Percentiles rank a stretch among this genome's conserved stretches.
These are phyloP conservation scores for Zostera marina DNA, from an alignment of 116 monocot genomes.

Conservation along the genomic window DNA sequence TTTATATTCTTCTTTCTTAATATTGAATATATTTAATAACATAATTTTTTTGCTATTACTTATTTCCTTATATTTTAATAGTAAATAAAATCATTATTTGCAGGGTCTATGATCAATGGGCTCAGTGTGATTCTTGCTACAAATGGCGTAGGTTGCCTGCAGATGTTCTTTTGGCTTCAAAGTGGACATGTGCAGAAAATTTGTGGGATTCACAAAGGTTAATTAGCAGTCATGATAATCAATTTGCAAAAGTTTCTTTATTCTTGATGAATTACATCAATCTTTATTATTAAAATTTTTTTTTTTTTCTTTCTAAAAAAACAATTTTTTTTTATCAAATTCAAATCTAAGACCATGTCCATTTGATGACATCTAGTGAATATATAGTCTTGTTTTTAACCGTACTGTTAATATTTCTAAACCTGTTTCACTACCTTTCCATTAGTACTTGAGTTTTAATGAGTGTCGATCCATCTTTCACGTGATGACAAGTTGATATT, in stretches of 20 bases:
- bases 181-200: slow-evolving; percentile 77
- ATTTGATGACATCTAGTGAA: no score
- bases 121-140: slow-evolving; percentile 70
- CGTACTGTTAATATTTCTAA: no score
- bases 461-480: no score
- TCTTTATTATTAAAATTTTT: no score
- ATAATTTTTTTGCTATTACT: background rate
- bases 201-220: slow-evolving; percentile 50
- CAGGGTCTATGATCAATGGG: slow-evolving; percentile 87
- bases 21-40: background rate
- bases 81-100: background rate
- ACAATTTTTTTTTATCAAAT: no score
- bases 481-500: no score
- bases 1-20: no score
- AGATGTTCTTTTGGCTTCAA: slow-evolving; percentile 59
- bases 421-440: no score
- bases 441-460: no score
- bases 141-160: slow-evolving; percentile 76
- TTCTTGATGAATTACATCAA: background rate
- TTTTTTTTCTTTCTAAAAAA: no score
- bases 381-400: no score
- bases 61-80: background rate
- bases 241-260: background rate
- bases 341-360: no score
- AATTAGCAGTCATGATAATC: background rate